Conservation (phyloP, 768 basidiomycete genomes). For the Pisolithus orientalis region DNA sequence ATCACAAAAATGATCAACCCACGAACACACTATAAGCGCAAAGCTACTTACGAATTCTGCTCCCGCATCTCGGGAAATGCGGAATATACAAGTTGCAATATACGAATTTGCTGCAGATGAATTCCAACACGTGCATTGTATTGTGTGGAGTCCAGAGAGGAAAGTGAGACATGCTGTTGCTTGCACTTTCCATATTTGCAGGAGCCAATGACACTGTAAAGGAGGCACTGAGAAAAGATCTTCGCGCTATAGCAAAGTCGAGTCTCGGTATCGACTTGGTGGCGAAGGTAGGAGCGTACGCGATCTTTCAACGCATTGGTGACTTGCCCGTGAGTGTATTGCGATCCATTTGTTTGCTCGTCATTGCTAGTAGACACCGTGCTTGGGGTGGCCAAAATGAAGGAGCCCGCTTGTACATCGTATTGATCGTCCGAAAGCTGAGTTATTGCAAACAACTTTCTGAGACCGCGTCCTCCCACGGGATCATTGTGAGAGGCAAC, state of each 20-base stretch:
- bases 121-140: constrained; percentile 39
- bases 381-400: constrained; percentile 6
- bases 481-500: constrained; percentile 25
- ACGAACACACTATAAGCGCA: not conserved
- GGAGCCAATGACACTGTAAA: constrained; percentile 19
- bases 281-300: constrained; percentile 23
- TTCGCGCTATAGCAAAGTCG: constrained; percentile 21
- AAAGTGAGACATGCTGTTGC: constrained; percentile 28
- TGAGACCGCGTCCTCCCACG: constrained; percentile 11
- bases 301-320: constrained; percentile 14
- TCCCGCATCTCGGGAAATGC: constrained; percentile 2
- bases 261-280: constrained; percentile 28
- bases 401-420: constrained; percentile 21
- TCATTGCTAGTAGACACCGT: constrained; percentile 5
- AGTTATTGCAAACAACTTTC: constrained; percentile 31
- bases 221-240: constrained; percentile 37
- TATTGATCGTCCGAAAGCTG: constrained; percentile 24
- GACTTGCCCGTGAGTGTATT: constrained; percentile 17
- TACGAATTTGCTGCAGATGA: constrained; percentile 44
- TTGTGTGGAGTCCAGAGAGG: constrained; percentile 21
- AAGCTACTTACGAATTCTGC: constrained; percentile 5
- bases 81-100: constrained; percentile 31
- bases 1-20: not conserved
- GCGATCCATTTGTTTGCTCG: not conserved
- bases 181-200: constrained; percentile 34